Conservation (phyloP, 2,329 filamentous ascomycete species). For the Epichloe uncinata region DNA sequence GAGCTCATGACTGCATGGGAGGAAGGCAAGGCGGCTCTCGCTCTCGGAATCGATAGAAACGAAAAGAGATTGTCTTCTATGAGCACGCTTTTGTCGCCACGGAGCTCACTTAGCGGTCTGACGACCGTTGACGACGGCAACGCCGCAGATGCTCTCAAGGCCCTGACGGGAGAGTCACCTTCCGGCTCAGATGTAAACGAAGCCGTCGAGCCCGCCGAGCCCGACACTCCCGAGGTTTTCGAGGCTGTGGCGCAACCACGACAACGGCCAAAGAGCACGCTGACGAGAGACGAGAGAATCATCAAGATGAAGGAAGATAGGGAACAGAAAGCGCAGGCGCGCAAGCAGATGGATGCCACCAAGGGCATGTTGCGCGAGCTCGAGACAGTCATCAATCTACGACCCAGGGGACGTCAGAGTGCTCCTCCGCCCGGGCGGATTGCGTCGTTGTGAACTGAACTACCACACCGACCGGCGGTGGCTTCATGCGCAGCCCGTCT, state of each 20-base stretch:
- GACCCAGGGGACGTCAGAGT: constrained; percentile 28
- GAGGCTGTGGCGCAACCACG: constrained; percentile 72
- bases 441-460: constrained; percentile 27
- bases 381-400: constrained; percentile 66
- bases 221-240: constrained; percentile 68
- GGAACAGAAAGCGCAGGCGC: constrained; percentile 54
- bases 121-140: constrained; percentile 44
- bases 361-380: constrained; percentile 86
- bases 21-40: constrained; percentile 68
- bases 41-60: constrained; percentile 69
- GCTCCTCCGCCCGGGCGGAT: constrained; percentile 17
- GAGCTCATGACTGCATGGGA: constrained; percentile 77
- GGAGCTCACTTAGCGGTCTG: constrained; percentile 52
- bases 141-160: constrained; percentile 53
- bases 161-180: constrained; percentile 58
- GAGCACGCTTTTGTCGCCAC: constrained; percentile 44
- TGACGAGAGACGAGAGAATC: constrained; percentile 80
- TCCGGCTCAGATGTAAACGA: constrained; percentile 37
- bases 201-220: constrained; percentile 47
- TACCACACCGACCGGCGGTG: too few species aligned
- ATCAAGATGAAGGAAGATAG: constrained; percentile 80
- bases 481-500: too few species aligned
- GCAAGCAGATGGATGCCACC: constrained; percentile 67
- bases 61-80: constrained; percentile 55
- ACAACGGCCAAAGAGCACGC: constrained; percentile 42